A percentile compares a stretch with the other conserved stretches of the same genome.
phyloP scores from a whole-genome alignment of 805 yeast species.

The Kregervanrija pseudodelftensis region DNA sequence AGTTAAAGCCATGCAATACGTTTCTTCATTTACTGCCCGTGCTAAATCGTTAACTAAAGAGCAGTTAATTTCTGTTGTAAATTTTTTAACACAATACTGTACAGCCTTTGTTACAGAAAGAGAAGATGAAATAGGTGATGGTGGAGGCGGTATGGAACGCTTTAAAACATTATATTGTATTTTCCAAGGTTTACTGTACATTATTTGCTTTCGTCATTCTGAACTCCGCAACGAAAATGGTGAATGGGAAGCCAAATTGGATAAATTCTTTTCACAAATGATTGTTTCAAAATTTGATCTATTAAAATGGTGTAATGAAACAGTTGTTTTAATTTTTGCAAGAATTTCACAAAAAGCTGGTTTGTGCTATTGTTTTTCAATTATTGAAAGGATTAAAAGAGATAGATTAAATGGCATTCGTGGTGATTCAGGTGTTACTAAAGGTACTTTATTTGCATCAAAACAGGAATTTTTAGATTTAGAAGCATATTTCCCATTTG shows the following conservation, averaged over 20 bases:
- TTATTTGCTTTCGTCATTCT: slow-evolving; percentile 81
- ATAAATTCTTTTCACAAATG: slow-evolving; percentile 79
- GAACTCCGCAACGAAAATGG: slow-evolving; percentile 33
- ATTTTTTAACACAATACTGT: slow-evolving; percentile 78
- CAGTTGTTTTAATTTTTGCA: slow-evolving; percentile 90
- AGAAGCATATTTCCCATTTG: slow-evolving; percentile 95
- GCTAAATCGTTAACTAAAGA: slow-evolving; percentile 63
- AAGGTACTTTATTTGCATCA: slow-evolving; percentile 20
- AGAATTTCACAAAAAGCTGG: slow-evolving; percentile 84
- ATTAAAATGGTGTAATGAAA: slow-evolving; percentile 84
- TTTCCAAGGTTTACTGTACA: slow-evolving; percentile 82
- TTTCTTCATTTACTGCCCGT: slow-evolving; percentile 84
- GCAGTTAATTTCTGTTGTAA: slow-evolving; percentile 77
- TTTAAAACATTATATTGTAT: slow-evolving; percentile 86
- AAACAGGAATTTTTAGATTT: slow-evolving; percentile 81
- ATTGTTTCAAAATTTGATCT: slow-evolving; percentile 89
- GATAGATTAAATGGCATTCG: slow-evolving; percentile 36
- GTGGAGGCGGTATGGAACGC: slow-evolving; percentile 45
- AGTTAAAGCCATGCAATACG: slow-evolving; percentile 85
- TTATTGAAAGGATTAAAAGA: slow-evolving; percentile 83
- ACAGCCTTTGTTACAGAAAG: slow-evolving; percentile 75
- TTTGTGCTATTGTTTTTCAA: slow-evolving; percentile 87
- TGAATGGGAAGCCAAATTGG: slow-evolving; percentile 74
- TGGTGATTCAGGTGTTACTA: slow-evolving; percentile 1
- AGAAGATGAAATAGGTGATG: slow-evolving; percentile 68